Base-by-base conservation (phyloP, 495 filamentous ascomycete genomes). In the Aspergillus indologenus region DNA sequence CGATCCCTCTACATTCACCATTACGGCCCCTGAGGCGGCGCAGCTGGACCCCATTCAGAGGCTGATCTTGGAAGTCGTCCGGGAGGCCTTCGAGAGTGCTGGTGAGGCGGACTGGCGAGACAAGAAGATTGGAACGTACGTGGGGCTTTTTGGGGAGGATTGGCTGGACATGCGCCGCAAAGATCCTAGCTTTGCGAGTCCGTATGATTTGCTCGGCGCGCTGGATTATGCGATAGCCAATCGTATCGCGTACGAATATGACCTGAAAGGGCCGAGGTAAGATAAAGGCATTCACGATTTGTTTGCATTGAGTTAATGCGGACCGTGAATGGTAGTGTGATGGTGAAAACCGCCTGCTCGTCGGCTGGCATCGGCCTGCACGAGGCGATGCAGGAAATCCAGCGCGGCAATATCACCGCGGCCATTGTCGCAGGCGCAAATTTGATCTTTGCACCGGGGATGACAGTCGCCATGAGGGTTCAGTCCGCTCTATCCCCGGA, bases 371-470 rank as follows among this genome's bases (percentile, higher is more conserved):
- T 68, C 1, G 68, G 49, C 0, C 43, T 81, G 0, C 69, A 79
- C 29, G 34, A 68, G 9, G 77, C 76, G 0, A 69, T 63, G 22
- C 47, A 63, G 31, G 68, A 72, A 23, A 42, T 84, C 6, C 45
- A 57, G 5, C 55, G 44, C 0, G 75, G 76, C 0, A 74, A 79
- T 17, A 78, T 73, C 31, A 24, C 58, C 5, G 53, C 70, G 1
- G 79, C 79, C 1, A 57, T 83, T 8, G 73, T 81, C 0, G 75
- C 60, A 0, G 76, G 78, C 0, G 57, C 62, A 6, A 80, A 75
- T 40, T 48, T 81, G 0, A 76, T 83, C n/a, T 43, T 77, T 12
- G 54, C 68, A 5, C 78, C 77, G 1, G 56, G 53, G 0, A 69
- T 70, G 64, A 68, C 64, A 1, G 57, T 63, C 0, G 55, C 58